Evolutionary conservation across 2,329 filamentous ascomycete species (phyloP).

Genomic region (Escovopsis weberi): DNA sequence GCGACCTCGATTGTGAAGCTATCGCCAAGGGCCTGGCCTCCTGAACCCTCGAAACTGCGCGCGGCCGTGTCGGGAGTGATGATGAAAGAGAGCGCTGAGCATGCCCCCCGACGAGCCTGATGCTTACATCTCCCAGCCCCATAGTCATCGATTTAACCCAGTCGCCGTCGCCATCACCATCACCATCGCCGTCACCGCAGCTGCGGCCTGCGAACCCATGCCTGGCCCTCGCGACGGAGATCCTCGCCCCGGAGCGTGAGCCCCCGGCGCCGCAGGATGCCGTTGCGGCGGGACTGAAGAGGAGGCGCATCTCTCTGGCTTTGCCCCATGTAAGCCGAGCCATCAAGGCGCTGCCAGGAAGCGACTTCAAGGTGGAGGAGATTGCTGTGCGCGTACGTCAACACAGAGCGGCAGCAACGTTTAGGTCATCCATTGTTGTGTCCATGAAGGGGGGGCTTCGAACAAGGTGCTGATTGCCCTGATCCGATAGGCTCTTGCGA

Average conservation of each 20-base stretch:
- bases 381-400: constrained; percentile 18
- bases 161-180: background rate
- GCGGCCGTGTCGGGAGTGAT: background rate
- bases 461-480: background rate
- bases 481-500: background rate
- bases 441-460: too few species aligned
- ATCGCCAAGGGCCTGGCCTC: background rate
- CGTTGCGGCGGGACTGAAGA: constrained; percentile 17
- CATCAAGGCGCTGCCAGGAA: constrained; percentile 11
- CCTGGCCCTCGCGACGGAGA: too few species aligned
- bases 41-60: constrained; percentile 1
- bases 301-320: constrained; percentile 13
- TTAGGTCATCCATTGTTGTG: too few species aligned
- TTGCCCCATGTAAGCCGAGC: constrained; percentile 16
- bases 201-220: too few species aligned
- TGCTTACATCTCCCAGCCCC: constrained; percentile 6
- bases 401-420: background rate
- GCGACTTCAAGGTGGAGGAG: constrained; percentile 11
- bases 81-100: background rate
- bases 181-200: background rate
- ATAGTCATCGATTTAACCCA: constrained; percentile 5
- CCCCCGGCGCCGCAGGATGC: constrained; percentile 4
- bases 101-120: constrained; percentile 4
- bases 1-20: background rate
- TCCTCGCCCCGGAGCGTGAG: background rate